These are phyloP conservation scores for Rhodotorula sphaerocarpa DNA, from an alignment of 768 basidiomycete species.

Conservation along the genomic window DNA sequence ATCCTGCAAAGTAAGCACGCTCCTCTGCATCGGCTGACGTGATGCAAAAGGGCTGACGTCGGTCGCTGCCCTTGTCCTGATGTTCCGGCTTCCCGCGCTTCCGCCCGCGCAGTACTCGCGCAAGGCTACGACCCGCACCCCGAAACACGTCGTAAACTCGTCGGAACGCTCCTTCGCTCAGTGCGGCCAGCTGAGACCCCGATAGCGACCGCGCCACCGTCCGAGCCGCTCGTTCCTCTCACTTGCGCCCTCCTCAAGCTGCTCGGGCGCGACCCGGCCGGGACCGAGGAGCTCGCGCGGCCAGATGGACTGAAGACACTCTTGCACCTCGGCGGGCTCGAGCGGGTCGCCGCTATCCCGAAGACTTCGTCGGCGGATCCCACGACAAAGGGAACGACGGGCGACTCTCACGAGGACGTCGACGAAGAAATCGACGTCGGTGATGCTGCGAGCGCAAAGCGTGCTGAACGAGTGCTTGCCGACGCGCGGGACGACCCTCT, in stretches of 20 bases:
- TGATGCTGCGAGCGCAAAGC: no score
- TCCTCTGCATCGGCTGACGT: no score
- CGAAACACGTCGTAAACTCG: constrained; percentile 19
- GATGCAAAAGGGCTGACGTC: no score
- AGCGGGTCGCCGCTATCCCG: constrained; percentile 4
- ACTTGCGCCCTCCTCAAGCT: constrained; percentile 22
- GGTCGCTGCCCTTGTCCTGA: no score
- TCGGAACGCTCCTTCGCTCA: constrained; percentile 10
- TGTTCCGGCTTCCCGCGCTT: background rate
- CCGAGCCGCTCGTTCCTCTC: background rate
- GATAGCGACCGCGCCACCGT: background rate
- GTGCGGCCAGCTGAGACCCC: background rate
- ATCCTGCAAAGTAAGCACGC: background rate
- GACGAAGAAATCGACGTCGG: background rate
- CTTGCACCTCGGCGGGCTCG: constrained; percentile 16
- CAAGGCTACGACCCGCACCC: constrained; percentile 8
- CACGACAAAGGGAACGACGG: background rate
- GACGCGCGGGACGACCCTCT: constrained; percentile 23
- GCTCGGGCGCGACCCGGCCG: constrained; percentile 27
- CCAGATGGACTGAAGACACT: constrained; percentile 9
- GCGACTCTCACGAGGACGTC: constrained; percentile 12
- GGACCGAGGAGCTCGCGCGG: constrained; percentile 24
- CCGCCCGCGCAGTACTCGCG: background rate
- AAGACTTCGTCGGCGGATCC: background rate
- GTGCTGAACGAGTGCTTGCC: no score